Evolutionary conservation across 2,329 filamentous ascomycete genomes (phyloP).

Genomic region (Hypoxylon sp.): DNA sequence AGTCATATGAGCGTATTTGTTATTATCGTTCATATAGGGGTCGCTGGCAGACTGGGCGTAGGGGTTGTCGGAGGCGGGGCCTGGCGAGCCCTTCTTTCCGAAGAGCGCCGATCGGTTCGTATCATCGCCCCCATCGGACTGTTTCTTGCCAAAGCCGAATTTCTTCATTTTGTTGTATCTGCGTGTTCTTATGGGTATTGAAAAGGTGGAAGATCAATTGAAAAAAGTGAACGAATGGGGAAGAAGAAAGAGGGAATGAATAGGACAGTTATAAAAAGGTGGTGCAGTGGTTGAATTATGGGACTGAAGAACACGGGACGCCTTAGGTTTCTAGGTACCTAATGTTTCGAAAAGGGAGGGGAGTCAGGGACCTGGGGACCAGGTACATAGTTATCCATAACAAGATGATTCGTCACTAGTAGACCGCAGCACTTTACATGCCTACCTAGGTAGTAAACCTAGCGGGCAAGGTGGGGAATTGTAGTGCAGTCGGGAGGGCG

Average conservation of each 20-base stretch:
- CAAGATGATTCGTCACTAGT: constrained; percentile 41
- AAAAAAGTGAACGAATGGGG: constrained; percentile 11
- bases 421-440: constrained; percentile 39
- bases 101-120: constrained; percentile 64
- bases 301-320: constrained; percentile 36
- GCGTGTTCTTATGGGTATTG: constrained; percentile 8
- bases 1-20: constrained; percentile 56
- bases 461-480: not conserved
- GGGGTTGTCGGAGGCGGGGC: constrained; percentile 64
- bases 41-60: constrained; percentile 67
- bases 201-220: constrained; percentile 19
- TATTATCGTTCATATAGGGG: constrained; percentile 65
- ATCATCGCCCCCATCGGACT: constrained; percentile 61
- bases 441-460: no score
- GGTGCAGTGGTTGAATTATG: constrained; percentile 30
- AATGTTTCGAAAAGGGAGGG: constrained; percentile 44
- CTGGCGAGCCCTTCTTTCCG: constrained; percentile 64
- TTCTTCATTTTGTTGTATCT: constrained; percentile 66
- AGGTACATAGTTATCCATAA: constrained; percentile 6
- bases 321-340: constrained; percentile 48
- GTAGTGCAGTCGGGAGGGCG: constrained; percentile 15
- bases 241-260: constrained; percentile 14
- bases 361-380: constrained; percentile 9
- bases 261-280: constrained; percentile 31
- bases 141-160: constrained; percentile 69